phyloP scores from a whole-genome alignment of 306 rosid species.

The Corylus americana region DNA sequence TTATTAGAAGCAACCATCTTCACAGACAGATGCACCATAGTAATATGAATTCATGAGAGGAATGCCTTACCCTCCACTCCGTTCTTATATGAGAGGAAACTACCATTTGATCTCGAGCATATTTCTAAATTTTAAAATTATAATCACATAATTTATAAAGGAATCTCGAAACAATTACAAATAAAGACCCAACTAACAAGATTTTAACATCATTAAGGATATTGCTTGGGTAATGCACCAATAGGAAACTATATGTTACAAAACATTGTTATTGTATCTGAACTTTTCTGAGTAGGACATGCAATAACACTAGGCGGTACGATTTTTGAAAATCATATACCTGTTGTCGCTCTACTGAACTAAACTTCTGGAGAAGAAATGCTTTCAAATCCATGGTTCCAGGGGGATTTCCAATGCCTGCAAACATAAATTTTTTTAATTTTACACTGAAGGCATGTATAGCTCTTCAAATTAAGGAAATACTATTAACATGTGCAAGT shows the following conservation, averaged over 20 bases:
- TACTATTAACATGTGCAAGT: not conserved
- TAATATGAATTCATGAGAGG: not conserved
- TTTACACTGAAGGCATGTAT: not conserved
- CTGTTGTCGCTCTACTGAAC: conserved; percentile 73
- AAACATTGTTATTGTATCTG: not conserved
- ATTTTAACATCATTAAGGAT: not conserved
- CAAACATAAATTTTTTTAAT: conserved; percentile 15
- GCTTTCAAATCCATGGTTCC: conserved; percentile 88
- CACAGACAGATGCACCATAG: not conserved
- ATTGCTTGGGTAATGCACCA: not conserved
- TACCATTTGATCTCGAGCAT: not conserved
- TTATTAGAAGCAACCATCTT: not conserved
- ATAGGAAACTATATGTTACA: not conserved
- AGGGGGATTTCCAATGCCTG: conserved; percentile 92
- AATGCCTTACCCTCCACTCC: not conserved
- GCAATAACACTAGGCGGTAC: conserved; percentile 6
- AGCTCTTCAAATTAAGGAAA: conserved; percentile 6
- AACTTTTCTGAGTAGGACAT: conserved; percentile 4
- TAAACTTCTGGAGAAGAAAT: conserved; percentile 76
- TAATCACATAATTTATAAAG: not conserved
- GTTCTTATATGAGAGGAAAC: not conserved
- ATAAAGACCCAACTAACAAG: not conserved
- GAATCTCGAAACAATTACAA: not conserved
- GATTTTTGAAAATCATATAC: conserved; percentile 27
- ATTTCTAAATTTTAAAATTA: not conserved